These are phyloP conservation scores for Verticillium albo-atrum DNA, from an alignment of 2,329 filamentous ascomycete species.

Conservation along the genomic window DNA sequence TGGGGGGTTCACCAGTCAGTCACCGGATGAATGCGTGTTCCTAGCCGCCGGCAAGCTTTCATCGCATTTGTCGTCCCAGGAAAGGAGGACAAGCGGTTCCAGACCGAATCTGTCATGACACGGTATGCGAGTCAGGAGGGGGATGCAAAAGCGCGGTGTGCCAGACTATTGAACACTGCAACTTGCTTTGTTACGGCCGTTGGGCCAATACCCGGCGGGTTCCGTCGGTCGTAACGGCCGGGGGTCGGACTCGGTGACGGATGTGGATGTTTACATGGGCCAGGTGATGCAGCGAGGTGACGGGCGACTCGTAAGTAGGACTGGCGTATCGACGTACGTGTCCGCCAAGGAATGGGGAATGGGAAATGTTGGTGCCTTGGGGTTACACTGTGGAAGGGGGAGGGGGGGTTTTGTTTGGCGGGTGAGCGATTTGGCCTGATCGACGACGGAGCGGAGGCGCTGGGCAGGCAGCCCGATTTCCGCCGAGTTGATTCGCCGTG, in stretches of 20 bases:
- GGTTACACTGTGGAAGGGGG: conserved; percentile 2
- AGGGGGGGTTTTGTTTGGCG: not conserved
- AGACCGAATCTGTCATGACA: not conserved
- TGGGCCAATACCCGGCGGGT: not conserved
- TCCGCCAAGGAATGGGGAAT: not conserved
- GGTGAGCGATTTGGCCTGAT: conserved; percentile 2
- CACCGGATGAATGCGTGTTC: not conserved
- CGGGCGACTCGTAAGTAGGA: not conserved
- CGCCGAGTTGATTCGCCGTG: conserved; percentile 5
- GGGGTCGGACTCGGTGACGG: not conserved
- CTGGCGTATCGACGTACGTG: not conserved
- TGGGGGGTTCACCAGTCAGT: too few relatives aligned
- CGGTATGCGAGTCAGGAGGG: too few relatives aligned
- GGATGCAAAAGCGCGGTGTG: not conserved
- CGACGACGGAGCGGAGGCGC: conserved; percentile 6
- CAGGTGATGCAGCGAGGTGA: not conserved
- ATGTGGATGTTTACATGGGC: not conserved
- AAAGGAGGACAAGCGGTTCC: not conserved
- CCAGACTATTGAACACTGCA: not conserved
- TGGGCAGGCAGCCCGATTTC: conserved; percentile 13
- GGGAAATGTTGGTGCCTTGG: conserved; percentile 11
- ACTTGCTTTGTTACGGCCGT: not conserved
- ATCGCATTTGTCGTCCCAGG: not conserved
- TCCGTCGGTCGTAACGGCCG: not conserved
- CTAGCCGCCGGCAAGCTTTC: not conserved